Evolutionary conservation across 2,329 filamentous ascomycete genomes (phyloP).

Genomic region (Colletotrichum kahawae): DNA sequence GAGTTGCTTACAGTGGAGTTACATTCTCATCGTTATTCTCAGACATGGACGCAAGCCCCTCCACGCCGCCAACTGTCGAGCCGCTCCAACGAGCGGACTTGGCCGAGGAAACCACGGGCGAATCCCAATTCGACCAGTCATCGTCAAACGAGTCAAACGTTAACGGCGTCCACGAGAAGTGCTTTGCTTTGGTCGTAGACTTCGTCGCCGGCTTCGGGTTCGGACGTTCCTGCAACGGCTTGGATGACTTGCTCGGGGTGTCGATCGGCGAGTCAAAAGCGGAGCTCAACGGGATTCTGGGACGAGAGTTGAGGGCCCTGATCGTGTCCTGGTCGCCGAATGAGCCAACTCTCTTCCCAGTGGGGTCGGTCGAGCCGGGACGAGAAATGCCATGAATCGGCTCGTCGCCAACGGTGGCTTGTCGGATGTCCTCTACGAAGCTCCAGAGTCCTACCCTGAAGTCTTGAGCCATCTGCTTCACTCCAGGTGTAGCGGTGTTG

Average conservation of each 20-base stretch:
- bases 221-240: conserved; percentile 26
- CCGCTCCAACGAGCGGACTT: conserved; percentile 69
- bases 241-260: conserved; percentile 36
- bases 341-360: conserved; percentile 9
- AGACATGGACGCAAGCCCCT: conserved; percentile 51
- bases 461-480: conserved; percentile 86
- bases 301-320: conserved; percentile 45
- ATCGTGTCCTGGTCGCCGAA: conserved; percentile 51
- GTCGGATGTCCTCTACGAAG: conserved; percentile 92
- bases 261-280: conserved; percentile 43
- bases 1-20: conserved; percentile 52
- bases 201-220: conserved; percentile 41
- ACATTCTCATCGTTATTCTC: conserved; percentile 53
- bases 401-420: conserved; percentile 96
- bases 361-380: conserved; percentile 1
- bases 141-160: conserved; percentile 62
- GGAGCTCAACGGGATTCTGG: conserved; percentile 41
- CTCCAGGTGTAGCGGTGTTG: conserved; percentile 41
- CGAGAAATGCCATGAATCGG: conserved; percentile 62
- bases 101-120: conserved; percentile 49
- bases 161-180: conserved; percentile 65
- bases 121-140: conserved; percentile 71
- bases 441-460: conserved; percentile 90
- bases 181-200: conserved; percentile 46
- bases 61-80: conserved; percentile 52